These are phyloP conservation scores for Lentinula aciculospora DNA, from an alignment of 768 basidiomycete genomes.

Conservation along the genomic window DNA sequence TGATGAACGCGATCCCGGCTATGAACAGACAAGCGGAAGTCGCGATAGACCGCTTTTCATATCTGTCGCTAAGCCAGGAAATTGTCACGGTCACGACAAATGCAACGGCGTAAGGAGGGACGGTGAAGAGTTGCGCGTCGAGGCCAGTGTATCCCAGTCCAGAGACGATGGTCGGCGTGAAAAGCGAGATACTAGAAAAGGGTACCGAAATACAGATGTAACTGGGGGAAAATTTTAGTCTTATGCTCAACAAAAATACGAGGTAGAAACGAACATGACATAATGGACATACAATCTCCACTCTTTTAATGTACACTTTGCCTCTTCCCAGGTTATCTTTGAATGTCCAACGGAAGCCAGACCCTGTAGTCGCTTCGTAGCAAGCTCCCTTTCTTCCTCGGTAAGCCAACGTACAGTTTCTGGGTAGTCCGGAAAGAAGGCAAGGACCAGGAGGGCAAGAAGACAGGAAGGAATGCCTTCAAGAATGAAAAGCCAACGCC, in stretches of 20 bases:
- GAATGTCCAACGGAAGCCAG: slow-evolving; percentile 22
- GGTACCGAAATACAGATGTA: slow-evolving; percentile 39
- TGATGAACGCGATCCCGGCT: slow-evolving; percentile 11
- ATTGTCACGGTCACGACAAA: slow-evolving; percentile 20
- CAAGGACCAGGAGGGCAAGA: slow-evolving; percentile 22
- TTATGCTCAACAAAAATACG: background rate
- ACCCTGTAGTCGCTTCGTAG: slow-evolving; percentile 17
- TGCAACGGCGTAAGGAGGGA: slow-evolving; percentile 32
- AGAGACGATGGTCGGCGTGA: slow-evolving; percentile 51
- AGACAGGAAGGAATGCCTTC: slow-evolving; percentile 43
- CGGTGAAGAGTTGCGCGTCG: slow-evolving; percentile 41
- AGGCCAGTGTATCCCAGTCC: slow-evolving; percentile 38
- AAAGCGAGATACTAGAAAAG: slow-evolving; percentile 37
- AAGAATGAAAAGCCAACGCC: slow-evolving; percentile 26
- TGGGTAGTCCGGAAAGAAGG: slow-evolving; percentile 43
- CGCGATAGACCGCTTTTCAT: slow-evolving; percentile 10
- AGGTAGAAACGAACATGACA: slow-evolving; percentile 17
- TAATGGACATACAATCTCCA: slow-evolving; percentile 34
- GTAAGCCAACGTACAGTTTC: slow-evolving; percentile 40
- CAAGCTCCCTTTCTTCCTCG: slow-evolving; percentile 32
- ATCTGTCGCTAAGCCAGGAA: slow-evolving; percentile 18
- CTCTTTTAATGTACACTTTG: slow-evolving; percentile 26
- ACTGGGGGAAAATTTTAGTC: background rate
- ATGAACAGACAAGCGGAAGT: slow-evolving; percentile 9
- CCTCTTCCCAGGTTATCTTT: slow-evolving; percentile 31